These are phyloP conservation scores for Takashimella tepidaria DNA, from an alignment of 1,284 basidiomycete genomes.

Conservation along the genomic window DNA sequence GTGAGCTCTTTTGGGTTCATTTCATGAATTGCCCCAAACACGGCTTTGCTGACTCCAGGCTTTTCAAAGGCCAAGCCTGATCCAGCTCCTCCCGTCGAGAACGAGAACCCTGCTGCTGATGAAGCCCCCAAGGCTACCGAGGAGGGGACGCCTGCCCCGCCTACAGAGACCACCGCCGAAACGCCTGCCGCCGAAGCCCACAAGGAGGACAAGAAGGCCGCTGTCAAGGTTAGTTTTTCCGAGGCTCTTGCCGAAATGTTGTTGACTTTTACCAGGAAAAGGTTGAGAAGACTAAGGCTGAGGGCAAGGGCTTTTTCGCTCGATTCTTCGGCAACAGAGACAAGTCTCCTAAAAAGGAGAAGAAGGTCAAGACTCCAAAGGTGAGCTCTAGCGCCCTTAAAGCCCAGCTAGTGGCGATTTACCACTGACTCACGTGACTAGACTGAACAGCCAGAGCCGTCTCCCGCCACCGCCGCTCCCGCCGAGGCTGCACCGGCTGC, in stretches of 20 bases:
- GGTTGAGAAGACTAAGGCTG: constrained; percentile 16
- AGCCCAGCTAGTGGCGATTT: not conserved
- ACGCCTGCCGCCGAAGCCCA: constrained; percentile 12
- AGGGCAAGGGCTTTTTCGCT: constrained; percentile 20
- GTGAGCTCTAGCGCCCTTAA: constrained; percentile 16
- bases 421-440: constrained; percentile 11
- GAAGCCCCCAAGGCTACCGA: constrained; percentile 8
- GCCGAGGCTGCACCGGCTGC: constrained; percentile 7
- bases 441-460: constrained; percentile 35
- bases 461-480: constrained; percentile 12
- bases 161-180: constrained; percentile 16
- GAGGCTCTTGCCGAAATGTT: not conserved
- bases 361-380: constrained; percentile 43
- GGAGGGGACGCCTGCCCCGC: constrained; percentile 13
- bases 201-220: constrained; percentile 33
- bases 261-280: constrained; percentile 23
- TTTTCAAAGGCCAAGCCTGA: not conserved
- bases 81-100: not conserved
- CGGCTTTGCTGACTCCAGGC: no score
- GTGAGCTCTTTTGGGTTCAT: not conserved
- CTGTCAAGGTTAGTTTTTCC: constrained; percentile 29
- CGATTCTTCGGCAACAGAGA: constrained; percentile 22
- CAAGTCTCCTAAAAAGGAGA: constrained; percentile 39
- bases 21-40: no score
- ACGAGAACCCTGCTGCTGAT: not conserved